Percentiles rank a stretch among this genome's conserved stretches.
phyloP scores from a whole-genome alignment of 331 rosid species.

The Quercus tomentella region DNA sequence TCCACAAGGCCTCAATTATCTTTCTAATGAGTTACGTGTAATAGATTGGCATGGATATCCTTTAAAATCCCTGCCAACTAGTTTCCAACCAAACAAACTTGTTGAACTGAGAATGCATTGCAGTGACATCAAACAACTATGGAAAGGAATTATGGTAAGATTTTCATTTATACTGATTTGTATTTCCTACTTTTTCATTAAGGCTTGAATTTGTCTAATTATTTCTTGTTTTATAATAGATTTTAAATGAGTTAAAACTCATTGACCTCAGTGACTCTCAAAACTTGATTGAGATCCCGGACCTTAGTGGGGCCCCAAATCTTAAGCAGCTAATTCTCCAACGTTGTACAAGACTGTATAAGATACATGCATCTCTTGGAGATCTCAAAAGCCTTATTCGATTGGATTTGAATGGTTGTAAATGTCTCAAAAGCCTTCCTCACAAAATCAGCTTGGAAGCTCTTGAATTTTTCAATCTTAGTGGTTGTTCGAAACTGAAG shows the following conservation, averaged over 20 bases:
- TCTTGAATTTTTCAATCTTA: background rate
- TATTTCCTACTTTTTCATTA: too few species aligned
- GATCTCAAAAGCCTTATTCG: accelerated
- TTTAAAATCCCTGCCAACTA: background rate
- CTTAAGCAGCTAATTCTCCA: background rate
- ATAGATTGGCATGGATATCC: background rate
- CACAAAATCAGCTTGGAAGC: background rate
- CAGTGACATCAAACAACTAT: background rate
- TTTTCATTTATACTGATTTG: accelerated
- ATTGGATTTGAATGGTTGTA: background rate
- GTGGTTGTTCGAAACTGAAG: background rate
- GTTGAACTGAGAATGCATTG: background rate
- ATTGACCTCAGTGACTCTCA: background rate
- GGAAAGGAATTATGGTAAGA: background rate
- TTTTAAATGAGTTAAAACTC: background rate
- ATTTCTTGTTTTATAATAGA: background rate
- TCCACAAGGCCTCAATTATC: too few species aligned
- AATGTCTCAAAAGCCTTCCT: background rate
- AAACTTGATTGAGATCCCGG: background rate
- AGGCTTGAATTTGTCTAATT: too few species aligned
- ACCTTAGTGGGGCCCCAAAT: background rate
- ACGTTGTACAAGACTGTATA: background rate
- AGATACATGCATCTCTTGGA: background rate
- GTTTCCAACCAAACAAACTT: background rate
- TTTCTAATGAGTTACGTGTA: background rate